Conservation (phyloP, 768 basidiomycete genomes). For the Calocera cornea region DNA sequence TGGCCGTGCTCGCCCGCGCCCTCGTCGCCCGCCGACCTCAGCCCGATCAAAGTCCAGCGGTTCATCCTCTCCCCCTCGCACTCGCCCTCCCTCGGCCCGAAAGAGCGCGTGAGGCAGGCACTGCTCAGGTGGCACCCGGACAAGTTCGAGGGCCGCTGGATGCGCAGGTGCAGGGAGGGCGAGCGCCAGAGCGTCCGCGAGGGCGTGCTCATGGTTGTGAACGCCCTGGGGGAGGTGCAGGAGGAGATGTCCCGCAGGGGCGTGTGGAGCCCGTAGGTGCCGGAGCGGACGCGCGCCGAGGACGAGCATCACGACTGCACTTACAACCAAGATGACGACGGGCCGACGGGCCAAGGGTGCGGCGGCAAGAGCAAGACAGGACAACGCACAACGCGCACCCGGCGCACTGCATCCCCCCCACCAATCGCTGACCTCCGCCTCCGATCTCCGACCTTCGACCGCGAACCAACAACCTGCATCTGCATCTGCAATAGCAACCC, state of each 20-base stretch:
- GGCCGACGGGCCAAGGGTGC: too few relatives aligned
- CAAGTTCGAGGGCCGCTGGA: constrained; percentile 10
- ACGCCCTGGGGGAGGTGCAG: constrained; percentile 4
- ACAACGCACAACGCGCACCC: too few relatives aligned
- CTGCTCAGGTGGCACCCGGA: constrained; percentile 10
- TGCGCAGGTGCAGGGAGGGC: neutral
- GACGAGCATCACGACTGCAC: too few relatives aligned
- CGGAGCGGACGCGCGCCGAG: neutral
- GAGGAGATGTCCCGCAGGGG: neutral
- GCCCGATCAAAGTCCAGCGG: neutral
- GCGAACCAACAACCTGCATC: too few relatives aligned
- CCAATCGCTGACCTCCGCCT: too few relatives aligned
- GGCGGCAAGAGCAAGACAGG: too few relatives aligned
- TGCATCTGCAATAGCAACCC: neutral
- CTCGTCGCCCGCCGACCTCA: neutral
- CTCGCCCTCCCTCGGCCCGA: neutral
- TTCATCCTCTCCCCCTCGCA: constrained; percentile 10
- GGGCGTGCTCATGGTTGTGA: constrained; percentile 1
- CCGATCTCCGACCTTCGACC: too few relatives aligned
- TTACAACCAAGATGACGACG: too few relatives aligned
- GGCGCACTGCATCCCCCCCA: too few relatives aligned
- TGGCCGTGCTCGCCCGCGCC: constrained; percentile 7
- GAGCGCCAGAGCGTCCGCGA: neutral
- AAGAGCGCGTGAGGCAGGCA: constrained; percentile 6
- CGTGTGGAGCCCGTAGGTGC: neutral